Percentiles rank a stretch among this genome's conserved stretches.
phyloP scores from a whole-genome alignment of 1,284 basidiomycete genomes.

The Apiotrichum mycotoxinovorans region DNA sequence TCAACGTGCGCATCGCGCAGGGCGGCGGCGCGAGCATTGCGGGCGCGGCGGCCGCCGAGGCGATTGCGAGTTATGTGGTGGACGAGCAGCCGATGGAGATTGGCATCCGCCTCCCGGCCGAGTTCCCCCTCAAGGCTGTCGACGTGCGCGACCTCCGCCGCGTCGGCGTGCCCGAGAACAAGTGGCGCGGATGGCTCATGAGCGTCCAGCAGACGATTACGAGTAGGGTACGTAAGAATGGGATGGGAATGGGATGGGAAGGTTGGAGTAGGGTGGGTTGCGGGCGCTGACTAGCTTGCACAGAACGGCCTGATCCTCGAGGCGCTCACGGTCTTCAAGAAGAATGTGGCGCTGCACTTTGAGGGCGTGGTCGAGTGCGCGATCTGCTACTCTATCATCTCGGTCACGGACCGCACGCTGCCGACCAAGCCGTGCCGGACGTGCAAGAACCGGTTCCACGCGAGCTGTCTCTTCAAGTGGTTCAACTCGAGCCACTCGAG shows the following conservation, averaged over 20 bases:
- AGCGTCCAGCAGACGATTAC: conserved; percentile 89
- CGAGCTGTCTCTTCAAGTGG: conserved; percentile 92
- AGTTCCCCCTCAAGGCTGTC: conserved; percentile 86
- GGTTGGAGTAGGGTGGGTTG: no score
- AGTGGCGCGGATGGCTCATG: conserved; percentile 92
- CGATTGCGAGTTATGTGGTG: conserved; percentile 65
- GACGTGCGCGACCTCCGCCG: conserved; percentile 81
- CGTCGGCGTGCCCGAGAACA: conserved; percentile 83
- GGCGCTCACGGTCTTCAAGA: conserved; percentile 88
- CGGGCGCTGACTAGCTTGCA: not conserved
- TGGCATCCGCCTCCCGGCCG: conserved; percentile 75
- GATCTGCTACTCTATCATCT: conserved; percentile 95
- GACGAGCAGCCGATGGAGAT: conserved; percentile 96
- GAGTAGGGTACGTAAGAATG: conserved; percentile 61
- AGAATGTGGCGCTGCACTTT: conserved; percentile 86
- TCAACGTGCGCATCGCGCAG: conserved; percentile 69
- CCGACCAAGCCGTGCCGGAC: conserved; percentile 91
- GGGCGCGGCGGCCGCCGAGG: conserved; percentile 47
- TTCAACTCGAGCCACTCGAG: conserved; percentile 80
- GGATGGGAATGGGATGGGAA: no score
- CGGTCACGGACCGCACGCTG: conserved; percentile 79
- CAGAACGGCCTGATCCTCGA: conserved; percentile 90
- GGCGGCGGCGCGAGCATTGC: conserved; percentile 71
- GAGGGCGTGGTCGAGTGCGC: conserved; percentile 91
- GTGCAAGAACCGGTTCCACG: conserved; percentile 94